Base-by-base conservation (phyloP, 768 basidiomycete species). In the Cytidiella melzeri region DNA sequence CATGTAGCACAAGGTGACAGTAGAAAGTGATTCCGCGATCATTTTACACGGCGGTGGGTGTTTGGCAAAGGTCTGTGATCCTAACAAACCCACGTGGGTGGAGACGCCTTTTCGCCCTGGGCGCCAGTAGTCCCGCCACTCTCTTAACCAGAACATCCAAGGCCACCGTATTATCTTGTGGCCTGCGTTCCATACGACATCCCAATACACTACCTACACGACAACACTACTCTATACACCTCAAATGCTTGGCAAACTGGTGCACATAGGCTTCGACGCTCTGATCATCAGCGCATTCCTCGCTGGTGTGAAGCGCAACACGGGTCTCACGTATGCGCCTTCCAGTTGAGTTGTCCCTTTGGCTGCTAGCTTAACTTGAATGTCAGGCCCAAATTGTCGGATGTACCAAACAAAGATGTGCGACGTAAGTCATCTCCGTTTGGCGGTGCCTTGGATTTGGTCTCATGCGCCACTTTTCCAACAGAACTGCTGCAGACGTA, bases 381-480 rank as follows among this genome's bases (percentile, higher is more conserved):
- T n/a, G n/a, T n/a, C 23, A 92, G 90, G 9, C 90, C 87, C 36
- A 83, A 83, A 13, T 67, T 94, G 9, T 69, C 78, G 3, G 77
- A 79, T 57, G 83, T 94, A 1, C 84, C 87, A 3, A 92, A 92
- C 75, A 94, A 93, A 64, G 91, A 94, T 58, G 60, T 92, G 25
- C 83, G 91, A 39, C 83, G 91, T 92, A 64, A 68, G 89, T 77
- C 18, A 19, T 39, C 9, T 39, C 20, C 20, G 15, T 18, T 41
- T n/a, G n/a, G 26, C 46, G 45, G 44, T 43, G n/a, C 13, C 25
- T 15, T 30, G 48, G 19, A 44, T 20, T n/a, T n/a, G n/a, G n/a
- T n/a, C 21, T 20, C 6, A 19, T 19, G 36, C 10, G 18, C 7
- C n/a, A 24, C 20, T 50, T 24, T 30, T 48, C 28, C 15, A 37